Evolutionary conservation across 495 filamentous ascomycete species (phyloP).

Genomic region (Lophiotrema nucula): DNA sequence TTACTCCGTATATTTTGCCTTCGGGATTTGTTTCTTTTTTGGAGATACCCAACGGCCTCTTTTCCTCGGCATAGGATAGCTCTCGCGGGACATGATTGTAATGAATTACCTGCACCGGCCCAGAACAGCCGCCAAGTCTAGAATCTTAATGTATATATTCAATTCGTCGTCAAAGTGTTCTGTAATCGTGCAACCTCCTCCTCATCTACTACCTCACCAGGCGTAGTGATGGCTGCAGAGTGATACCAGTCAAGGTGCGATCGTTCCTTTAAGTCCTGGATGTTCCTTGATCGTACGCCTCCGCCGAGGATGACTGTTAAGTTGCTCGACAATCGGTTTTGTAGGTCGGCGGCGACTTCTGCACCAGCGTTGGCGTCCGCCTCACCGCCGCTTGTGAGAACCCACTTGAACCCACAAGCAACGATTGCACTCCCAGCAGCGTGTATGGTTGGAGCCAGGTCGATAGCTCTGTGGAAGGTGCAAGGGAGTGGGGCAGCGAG

Average conservation of each 20-base stretch:
- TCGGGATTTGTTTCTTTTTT: too few relatives aligned
- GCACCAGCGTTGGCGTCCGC: slow-evolving; percentile 29
- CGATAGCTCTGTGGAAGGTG: slow-evolving; percentile 58
- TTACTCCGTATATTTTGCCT: too few relatives aligned
- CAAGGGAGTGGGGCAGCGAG: slow-evolving; percentile 47
- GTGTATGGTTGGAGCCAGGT: slow-evolving; percentile 42
- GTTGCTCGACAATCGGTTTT: slow-evolving; percentile 11
- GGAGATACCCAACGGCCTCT: too few relatives aligned
- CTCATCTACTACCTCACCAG: slow-evolving; percentile 23
- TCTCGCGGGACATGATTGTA: too few relatives aligned
- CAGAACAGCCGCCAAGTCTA: too few relatives aligned
- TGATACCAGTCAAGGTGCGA: slow-evolving; percentile 42
- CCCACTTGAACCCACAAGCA: slow-evolving; percentile 46
- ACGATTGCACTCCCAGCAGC: slow-evolving; percentile 40
- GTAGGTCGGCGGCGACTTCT: slow-evolving; percentile 23
- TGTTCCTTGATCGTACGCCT: slow-evolving; percentile 45
- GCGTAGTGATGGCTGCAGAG: slow-evolving; percentile 41
- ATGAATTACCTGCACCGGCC: too few relatives aligned
- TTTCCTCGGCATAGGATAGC: too few relatives aligned
- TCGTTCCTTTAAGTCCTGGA: slow-evolving; percentile 33
- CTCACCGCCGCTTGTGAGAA: slow-evolving; percentile 51
- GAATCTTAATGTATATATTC: too few relatives aligned
- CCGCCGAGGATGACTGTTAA: slow-evolving; percentile 42
- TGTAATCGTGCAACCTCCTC: slow-evolving; percentile 23
- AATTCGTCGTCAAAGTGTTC: too few relatives aligned